These are phyloP conservation scores for Podospora bellae-mahoneyi DNA, from an alignment of 495 filamentous ascomycete species.

Conservation along the genomic window DNA sequence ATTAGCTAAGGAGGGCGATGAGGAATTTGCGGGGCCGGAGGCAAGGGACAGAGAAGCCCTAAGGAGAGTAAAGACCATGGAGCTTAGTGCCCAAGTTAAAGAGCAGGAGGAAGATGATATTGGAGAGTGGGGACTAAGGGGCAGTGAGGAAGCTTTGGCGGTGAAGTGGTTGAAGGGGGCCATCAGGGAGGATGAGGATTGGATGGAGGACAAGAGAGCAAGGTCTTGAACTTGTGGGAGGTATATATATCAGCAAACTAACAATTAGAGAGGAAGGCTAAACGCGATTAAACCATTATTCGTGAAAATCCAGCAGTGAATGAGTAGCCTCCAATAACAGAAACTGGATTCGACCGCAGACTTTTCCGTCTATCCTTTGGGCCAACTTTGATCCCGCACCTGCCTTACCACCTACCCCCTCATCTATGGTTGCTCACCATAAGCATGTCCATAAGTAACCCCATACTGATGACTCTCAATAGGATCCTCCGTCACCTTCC, in stretches of 20 bases:
- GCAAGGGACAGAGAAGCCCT: constrained; percentile 12
- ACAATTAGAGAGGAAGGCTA: neutral
- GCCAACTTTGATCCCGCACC: neutral
- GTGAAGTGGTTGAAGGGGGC: constrained; percentile 31
- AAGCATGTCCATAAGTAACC: neutral
- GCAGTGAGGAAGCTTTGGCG: constrained; percentile 20
- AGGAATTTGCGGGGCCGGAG: constrained; percentile 24
- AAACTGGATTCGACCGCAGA: neutral
- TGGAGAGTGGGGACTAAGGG: constrained; percentile 14
- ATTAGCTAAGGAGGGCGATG: constrained; percentile 22
- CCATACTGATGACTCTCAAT: constrained; percentile 3
- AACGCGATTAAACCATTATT: neutral
- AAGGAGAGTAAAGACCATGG: constrained; percentile 13
- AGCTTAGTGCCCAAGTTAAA: constrained; percentile 11
- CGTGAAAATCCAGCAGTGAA: neutral
- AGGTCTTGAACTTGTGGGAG: neutral
- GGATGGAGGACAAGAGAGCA: neutral
- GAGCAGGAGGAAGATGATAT: neutral
- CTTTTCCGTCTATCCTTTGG: neutral
- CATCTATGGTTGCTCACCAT: neutral
- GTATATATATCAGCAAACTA: neutral
- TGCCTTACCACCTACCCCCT: neutral
- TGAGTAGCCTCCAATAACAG: neutral
- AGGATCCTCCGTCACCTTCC: neutral
- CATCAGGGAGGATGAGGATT: constrained; percentile 16